Percentiles rank a stretch among this genome's conserved stretches.
phyloP scores from a whole-genome alignment of 768 basidiomycete species.

The Mycena kentingensis region DNA sequence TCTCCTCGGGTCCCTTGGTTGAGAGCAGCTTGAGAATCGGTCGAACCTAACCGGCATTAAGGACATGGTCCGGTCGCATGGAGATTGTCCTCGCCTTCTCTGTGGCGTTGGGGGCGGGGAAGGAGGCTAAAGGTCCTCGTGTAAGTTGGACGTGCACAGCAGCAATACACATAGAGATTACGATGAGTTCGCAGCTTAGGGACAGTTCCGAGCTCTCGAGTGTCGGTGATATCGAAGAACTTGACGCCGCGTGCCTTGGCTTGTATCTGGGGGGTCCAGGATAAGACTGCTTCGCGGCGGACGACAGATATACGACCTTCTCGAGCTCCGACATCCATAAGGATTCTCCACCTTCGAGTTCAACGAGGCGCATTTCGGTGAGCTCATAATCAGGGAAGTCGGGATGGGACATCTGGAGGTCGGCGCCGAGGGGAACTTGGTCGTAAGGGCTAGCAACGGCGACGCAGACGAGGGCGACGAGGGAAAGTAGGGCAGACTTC shows the following conservation, averaged over 20 bases:
- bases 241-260: slow-evolving; percentile 75
- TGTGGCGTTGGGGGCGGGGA: slow-evolving; percentile 62
- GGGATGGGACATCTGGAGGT: slow-evolving; percentile 38
- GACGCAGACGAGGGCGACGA: slow-evolving; percentile 48
- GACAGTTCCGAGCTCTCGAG: slow-evolving; percentile 56
- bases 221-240: slow-evolving; percentile 89
- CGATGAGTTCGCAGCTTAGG: slow-evolving; percentile 37
- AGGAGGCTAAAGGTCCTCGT: slow-evolving; percentile 44
- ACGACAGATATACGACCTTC: slow-evolving; percentile 49
- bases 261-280: slow-evolving; percentile 54
- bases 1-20: slow-evolving; percentile 61
- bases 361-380: slow-evolving; percentile 69
- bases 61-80: slow-evolving; percentile 1
- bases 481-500: slow-evolving; percentile 49
- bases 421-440: slow-evolving; percentile 42
- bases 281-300: slow-evolving; percentile 8
- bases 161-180: slow-evolving; percentile 12
- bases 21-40: slow-evolving; percentile 69
- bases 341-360: too few species aligned
- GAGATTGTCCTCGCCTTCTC: slow-evolving; percentile 38
- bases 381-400: slow-evolving; percentile 72
- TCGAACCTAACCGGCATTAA: slow-evolving; percentile 36
- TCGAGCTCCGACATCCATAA: slow-evolving; percentile 89
- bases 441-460: slow-evolving; percentile 38
- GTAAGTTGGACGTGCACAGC: slow-evolving; percentile 17